phyloP scores from a whole-genome alignment of 176 grass and related monocot genomes.

The Tillandsia leiboldiana region DNA sequence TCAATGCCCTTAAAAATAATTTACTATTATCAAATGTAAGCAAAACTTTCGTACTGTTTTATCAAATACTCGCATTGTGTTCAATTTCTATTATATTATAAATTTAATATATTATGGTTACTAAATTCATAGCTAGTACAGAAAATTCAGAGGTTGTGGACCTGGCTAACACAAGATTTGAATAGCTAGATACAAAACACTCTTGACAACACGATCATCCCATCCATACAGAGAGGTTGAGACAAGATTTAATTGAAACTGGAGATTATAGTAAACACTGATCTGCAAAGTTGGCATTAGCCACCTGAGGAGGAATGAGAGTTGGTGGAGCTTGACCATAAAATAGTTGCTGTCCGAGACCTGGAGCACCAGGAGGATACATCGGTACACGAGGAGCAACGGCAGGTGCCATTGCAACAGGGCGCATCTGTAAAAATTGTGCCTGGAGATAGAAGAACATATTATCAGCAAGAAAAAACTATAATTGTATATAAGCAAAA shows the following conservation, averaged over 20 bases:
- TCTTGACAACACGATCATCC: background rate
- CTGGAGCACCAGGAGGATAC: slow-evolving; percentile 56
- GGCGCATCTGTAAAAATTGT: slow-evolving; percentile 60
- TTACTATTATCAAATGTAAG: too few species aligned
- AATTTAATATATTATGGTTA: too few species aligned
- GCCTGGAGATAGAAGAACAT: slow-evolving; percentile 19
- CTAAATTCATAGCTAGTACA: background rate
- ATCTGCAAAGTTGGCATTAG: background rate
- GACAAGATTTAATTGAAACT: background rate
- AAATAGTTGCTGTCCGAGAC: slow-evolving; percentile 57
- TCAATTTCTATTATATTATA: too few species aligned
- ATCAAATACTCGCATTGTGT: too few species aligned
- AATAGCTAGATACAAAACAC: background rate
- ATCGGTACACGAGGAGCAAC: slow-evolving; percentile 54
- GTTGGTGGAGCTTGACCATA: slow-evolving; percentile 62
- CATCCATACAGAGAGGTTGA: background rate
- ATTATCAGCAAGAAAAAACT: background rate
- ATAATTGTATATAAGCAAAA: background rate
- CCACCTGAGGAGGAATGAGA: slow-evolving; percentile 62
- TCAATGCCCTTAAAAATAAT: too few species aligned
- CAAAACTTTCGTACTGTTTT: too few species aligned
- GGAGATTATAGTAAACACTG: background rate
- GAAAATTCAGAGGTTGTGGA: background rate
- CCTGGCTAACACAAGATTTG: background rate
- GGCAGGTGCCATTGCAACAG: slow-evolving; percentile 46